Evolutionary conservation across 2,329 filamentous ascomycete species (phyloP), one percentile per base, ranked within the genome.

Genomic region (Trichoderma sp.): DNA sequence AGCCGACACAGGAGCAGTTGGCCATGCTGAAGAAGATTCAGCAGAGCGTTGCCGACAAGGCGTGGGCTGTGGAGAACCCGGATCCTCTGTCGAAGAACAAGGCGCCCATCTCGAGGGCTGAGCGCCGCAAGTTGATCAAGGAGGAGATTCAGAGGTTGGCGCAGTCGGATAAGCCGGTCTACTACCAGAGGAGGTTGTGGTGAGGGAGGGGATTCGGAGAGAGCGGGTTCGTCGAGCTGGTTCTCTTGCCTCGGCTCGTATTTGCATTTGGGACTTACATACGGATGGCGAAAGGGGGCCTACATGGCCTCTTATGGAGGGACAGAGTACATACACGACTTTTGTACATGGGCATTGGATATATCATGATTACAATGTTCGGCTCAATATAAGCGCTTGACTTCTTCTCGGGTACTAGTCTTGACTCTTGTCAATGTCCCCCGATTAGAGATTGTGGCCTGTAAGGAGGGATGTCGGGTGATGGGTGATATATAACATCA

Each of bases 51-150:
- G 71, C 72, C 10, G 71, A 74, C 41, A 74, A 77, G 68, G 70
- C 75, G 7, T 76, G 72, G 70, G 72, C 72, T 1, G 73, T 75
- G 7, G 73, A 73, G 10, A 74, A 77, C 50, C 76, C 77, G 1
- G 78, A 79, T 60, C 75, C 75, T 6, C 71, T 72, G 21, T 74
- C 73, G 12, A 76, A 77, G 66, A 76, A 75, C 47, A 75, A 80
- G 63, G 80, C 83, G 71, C 82, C 82, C 1, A 74, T 86, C 21
- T 83, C 78, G 64, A 76, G 77, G 63, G 83, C 81, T 0, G 82
- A 86, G 74, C 80, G 86, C 69, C 79, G 86, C 69, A 78, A 78
- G 72, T 77, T 81, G 69, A 88, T 88, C 71, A 86, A 85, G 72
- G 81, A 85, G 67, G 85, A 88, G 70, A 81, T 88, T 67, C 76